phyloP scores from a whole-genome alignment of 345 rosid species.

The Pistacia vera region DNA sequence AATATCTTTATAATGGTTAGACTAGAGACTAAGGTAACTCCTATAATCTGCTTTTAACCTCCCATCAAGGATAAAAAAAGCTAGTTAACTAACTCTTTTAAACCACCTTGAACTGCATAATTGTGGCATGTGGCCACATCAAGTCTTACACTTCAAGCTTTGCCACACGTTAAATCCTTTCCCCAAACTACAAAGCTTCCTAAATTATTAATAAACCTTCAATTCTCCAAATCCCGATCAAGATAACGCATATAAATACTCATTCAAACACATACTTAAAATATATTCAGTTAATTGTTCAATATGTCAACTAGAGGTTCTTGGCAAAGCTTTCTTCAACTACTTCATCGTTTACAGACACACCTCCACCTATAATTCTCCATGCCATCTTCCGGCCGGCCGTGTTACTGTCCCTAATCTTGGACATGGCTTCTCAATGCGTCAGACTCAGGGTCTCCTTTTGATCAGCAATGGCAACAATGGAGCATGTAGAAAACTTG shows the following conservation, averaged over 20 bases:
- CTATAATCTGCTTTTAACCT: no score
- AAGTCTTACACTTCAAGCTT: no score
- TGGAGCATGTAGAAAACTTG: conserved; percentile 10
- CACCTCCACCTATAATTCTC: not conserved
- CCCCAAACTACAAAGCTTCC: not conserved
- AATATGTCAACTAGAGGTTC: conserved; percentile 1
- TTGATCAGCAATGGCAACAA: not conserved
- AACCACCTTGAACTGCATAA: no score
- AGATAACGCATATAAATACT: conserved; percentile 8
- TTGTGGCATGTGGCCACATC: no score
- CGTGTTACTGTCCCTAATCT: not conserved
- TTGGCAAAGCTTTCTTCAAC: conserved; percentile 7
- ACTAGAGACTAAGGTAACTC: no score
- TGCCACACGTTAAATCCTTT: not conserved
- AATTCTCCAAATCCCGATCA: not conserved
- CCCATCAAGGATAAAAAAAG: no score
- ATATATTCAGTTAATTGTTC: not conserved
- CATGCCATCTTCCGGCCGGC: not conserved
- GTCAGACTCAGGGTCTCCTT: conserved; percentile 28
- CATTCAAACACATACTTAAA: not conserved
- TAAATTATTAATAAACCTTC: not conserved
- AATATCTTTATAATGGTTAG: no score
- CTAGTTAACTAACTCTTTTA: no score
- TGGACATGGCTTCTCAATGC: conserved; percentile 18
- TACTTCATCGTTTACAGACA: not conserved